phyloP scores from a whole-genome alignment of 1,284 basidiomycete species.

The Flammula alnicola region DNA sequence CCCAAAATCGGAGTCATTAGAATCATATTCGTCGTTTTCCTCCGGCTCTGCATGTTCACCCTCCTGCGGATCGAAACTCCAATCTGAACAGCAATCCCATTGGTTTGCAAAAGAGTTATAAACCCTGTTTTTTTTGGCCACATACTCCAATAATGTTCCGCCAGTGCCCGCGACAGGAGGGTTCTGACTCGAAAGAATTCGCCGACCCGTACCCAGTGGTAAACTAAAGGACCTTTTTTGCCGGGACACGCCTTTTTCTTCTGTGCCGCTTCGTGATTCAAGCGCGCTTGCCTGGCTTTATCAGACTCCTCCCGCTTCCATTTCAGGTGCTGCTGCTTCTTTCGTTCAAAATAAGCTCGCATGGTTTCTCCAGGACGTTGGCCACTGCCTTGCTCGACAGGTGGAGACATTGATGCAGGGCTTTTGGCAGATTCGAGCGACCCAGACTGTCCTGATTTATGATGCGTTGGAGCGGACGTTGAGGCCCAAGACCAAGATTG shows the following conservation, averaged over 20 bases:
- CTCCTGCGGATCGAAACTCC: no score
- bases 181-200: conserved; percentile 6
- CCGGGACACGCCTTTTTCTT: conserved; percentile 3
- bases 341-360: conserved; percentile 8
- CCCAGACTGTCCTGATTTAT: not conserved
- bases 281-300: not conserved
- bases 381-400: not conserved
- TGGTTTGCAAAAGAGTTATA: conserved; percentile 13
- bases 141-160: conserved; percentile 2
- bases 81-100: conserved; percentile 15
- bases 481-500: conserved; percentile 9
- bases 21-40: no score
- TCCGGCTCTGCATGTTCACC: no score
- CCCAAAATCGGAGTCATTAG: no score
- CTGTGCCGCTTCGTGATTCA: conserved; percentile 1
- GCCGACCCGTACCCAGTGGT: conserved; percentile 12
- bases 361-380: conserved; percentile 15
- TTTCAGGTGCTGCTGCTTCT: not conserved
- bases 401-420: not conserved
- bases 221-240: conserved; percentile 12
- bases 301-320: not conserved
- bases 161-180: not conserved
- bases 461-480: not conserved
- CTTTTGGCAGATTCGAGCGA: not conserved
- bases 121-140: not conserved